A percentile compares a stretch with the other conserved stretches of the same genome.
Evolutionary conservation across 805 yeast genomes (phyloP).

Genomic region (Ogataea neopini): DNA sequence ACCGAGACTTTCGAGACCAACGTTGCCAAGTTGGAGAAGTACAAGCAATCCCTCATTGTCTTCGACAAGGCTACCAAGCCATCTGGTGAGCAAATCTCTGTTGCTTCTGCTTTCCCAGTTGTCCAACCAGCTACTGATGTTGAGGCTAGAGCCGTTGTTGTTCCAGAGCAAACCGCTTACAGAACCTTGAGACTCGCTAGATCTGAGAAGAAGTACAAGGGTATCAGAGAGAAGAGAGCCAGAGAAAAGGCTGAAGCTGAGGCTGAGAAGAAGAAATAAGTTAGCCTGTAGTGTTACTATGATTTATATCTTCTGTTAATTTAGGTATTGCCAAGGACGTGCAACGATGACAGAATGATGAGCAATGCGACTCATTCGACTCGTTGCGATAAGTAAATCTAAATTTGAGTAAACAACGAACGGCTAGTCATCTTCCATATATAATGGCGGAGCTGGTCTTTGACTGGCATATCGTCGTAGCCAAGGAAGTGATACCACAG

Average conservation of each 20-base stretch:
- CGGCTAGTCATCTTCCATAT: too few species aligned
- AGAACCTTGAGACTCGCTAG: slow-evolving; percentile 94
- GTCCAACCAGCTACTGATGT: slow-evolving; percentile 71
- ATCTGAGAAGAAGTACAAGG: slow-evolving; percentile 90
- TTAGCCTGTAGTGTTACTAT: neutral
- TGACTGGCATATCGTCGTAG: too few species aligned
- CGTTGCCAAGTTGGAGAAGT: slow-evolving; percentile 95
- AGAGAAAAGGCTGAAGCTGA: slow-evolving; percentile 98
- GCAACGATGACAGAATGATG: neutral
- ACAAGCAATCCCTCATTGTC: slow-evolving; percentile 92
- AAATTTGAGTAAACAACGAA: too few species aligned
- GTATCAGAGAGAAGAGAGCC: slow-evolving; percentile 98
- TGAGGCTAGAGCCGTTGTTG: slow-evolving; percentile 88
- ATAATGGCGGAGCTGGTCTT: too few species aligned
- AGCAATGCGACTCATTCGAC: neutral
- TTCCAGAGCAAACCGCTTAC: slow-evolving; percentile 73
- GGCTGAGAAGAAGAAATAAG: slow-evolving; percentile 98
- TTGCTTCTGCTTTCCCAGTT: slow-evolving; percentile 87
- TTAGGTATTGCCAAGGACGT: neutral
- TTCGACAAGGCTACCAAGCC: slow-evolving; percentile 87
- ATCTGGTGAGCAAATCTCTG: slow-evolving; percentile 77
- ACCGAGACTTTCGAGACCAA: slow-evolving; percentile 92
- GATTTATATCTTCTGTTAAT: slow-evolving; percentile 6
- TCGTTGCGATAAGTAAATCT: too few species aligned
- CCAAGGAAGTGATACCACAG: too few species aligned